These are phyloP conservation scores for Talaromyces pinophilus DNA, from an alignment of 2,329 filamentous ascomycete species.

Conservation along the genomic window DNA sequence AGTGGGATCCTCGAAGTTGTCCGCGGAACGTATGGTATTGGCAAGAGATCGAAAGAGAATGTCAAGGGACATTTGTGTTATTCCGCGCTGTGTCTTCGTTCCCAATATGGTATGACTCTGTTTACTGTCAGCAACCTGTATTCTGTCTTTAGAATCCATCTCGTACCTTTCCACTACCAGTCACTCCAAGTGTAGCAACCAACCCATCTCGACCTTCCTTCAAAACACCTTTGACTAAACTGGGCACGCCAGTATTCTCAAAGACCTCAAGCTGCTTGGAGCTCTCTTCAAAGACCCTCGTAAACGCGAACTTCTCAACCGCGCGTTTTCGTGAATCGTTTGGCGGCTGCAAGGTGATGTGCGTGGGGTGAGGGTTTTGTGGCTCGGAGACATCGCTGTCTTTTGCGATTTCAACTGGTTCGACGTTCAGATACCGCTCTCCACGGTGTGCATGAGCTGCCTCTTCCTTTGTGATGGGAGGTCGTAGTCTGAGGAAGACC, in stretches of 20 bases:
- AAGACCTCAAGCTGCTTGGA: constrained; percentile 86
- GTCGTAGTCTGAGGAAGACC: constrained; percentile 82
- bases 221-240: constrained; percentile 78
- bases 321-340: constrained; percentile 81
- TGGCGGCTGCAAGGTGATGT: constrained; percentile 77
- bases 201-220: constrained; percentile 84
- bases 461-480: constrained; percentile 53
- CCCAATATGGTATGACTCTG: constrained; percentile 96
- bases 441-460: constrained; percentile 36
- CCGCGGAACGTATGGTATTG: constrained; percentile 66
- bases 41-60: constrained; percentile 82
- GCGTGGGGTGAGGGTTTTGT: constrained; percentile 53
- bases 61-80: constrained; percentile 90
- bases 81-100: constrained; percentile 78
- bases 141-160: too few relatives aligned
- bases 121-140: not conserved
- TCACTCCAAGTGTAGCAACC: constrained; percentile 88
- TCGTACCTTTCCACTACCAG: constrained; percentile 87
- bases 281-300: constrained; percentile 85
- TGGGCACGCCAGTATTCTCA: constrained; percentile 71
- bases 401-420: constrained; percentile 50
- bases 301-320: constrained; percentile 93
- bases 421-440: constrained; percentile 77
- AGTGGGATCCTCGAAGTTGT: constrained; percentile 53
- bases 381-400: constrained; percentile 39